These are phyloP conservation scores for Chlamydomonas schloesseri DNA, from an alignment of 139 green algal species.

Conservation along the genomic window DNA sequence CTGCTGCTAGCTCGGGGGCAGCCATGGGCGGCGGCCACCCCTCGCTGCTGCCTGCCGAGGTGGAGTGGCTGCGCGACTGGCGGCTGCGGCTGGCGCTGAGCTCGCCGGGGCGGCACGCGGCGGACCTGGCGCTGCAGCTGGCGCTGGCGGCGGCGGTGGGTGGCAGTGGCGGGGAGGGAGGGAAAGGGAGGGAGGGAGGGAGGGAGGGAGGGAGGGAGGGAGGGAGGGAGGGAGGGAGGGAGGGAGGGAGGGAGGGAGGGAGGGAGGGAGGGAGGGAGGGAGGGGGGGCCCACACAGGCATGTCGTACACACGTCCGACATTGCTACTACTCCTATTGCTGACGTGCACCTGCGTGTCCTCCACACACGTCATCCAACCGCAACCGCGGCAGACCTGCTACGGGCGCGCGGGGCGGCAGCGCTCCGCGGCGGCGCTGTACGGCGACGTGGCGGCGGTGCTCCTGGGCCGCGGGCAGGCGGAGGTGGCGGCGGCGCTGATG, in stretches of 20 bases:
- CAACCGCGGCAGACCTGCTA: constrained; percentile 8
- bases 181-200: no score
- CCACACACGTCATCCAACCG: no score
- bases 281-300: no score
- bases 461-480: constrained; percentile 5
- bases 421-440: constrained; percentile 21
- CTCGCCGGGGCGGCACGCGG: neutral
- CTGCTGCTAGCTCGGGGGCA: neutral
- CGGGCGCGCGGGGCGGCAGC: constrained; percentile 16
- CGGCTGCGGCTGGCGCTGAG: constrained; percentile 15
- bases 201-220: no score
- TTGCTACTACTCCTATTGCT: no score
- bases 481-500: constrained; percentile 35
- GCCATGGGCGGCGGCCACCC: neutral
- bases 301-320: no score
- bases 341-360: no score
- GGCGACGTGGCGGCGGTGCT: constrained; percentile 30
- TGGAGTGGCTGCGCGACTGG: constrained; percentile 26
- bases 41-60: neutral
- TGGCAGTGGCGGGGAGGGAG: neutral
- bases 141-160: constrained; percentile 41
- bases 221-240: no score
- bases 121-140: constrained; percentile 39
- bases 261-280: no score
- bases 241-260: no score